Conservation (phyloP, 805 yeast species). For the Dipodascus geniculatus region DNA sequence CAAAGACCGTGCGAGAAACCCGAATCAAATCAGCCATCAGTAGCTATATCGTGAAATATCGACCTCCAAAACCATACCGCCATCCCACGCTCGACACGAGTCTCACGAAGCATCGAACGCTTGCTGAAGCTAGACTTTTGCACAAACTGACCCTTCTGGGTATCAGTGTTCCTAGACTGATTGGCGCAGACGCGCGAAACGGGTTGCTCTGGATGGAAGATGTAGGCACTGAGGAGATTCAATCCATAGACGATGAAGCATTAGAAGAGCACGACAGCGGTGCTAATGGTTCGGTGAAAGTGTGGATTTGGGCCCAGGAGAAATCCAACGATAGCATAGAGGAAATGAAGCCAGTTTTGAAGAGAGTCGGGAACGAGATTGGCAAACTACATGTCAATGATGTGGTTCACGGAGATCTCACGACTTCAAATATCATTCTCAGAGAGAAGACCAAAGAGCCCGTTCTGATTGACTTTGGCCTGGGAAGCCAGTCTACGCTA, state of each 20-base stretch:
- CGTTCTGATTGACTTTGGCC: slow-evolving; percentile 79
- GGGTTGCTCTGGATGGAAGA: slow-evolving; percentile 88
- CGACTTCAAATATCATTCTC: slow-evolving; percentile 76
- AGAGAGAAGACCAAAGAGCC: slow-evolving; percentile 31
- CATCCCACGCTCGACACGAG: slow-evolving; percentile 70
- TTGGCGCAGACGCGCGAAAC: slow-evolving; percentile 62
- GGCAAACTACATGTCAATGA: slow-evolving; percentile 66
- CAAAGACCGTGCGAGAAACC: slow-evolving; percentile 16
- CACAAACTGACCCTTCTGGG: slow-evolving; percentile 34
- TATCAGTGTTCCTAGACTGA: slow-evolving; percentile 57
- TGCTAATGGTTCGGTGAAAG: slow-evolving; percentile 21
- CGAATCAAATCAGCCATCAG: slow-evolving; percentile 7
- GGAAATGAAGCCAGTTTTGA: slow-evolving; percentile 15
- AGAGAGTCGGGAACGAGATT: slow-evolving; percentile 51
- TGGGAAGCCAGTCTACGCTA: slow-evolving; percentile 61
- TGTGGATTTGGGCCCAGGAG: slow-evolving; percentile 25
- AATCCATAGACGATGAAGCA: not conserved
- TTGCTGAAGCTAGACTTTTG: slow-evolving; percentile 73
- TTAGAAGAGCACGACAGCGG: slow-evolving; percentile 1
- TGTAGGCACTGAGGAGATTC: slow-evolving; percentile 36
- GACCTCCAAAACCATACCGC: slow-evolving; percentile 87
- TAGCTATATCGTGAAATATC: slow-evolving; percentile 59
- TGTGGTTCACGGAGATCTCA: slow-evolving; percentile 86
- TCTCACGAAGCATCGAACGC: slow-evolving; percentile 69
- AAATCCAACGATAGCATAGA: slow-evolving; percentile 6